A percentile compares a stretch with the other conserved stretches of the same genome.
phyloP scores from a whole-genome alignment of 441 rosid species.

The Populus hybrid region DNA sequence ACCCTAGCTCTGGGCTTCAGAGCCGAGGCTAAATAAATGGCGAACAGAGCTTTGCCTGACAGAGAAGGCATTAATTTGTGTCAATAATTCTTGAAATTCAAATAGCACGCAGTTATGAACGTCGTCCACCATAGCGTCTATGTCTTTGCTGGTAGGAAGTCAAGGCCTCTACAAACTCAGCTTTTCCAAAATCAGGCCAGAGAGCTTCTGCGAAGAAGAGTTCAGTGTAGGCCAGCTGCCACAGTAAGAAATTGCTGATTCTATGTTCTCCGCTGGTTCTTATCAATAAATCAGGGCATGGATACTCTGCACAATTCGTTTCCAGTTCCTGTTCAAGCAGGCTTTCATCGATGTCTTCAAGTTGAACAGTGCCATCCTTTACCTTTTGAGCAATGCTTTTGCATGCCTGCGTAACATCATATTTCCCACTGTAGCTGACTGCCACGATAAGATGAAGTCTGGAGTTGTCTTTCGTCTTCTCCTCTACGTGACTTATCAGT shows the following conservation, averaged over 20 bases:
- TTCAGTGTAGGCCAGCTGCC: slow-evolving; percentile 84
- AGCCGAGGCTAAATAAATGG: not conserved
- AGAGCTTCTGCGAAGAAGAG: slow-evolving; percentile 56
- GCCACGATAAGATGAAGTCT: slow-evolving; percentile 68
- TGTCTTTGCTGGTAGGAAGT: slow-evolving; percentile 63
- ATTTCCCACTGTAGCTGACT: slow-evolving; percentile 72
- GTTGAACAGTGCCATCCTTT: slow-evolving; percentile 41
- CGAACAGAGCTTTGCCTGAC: not conserved
- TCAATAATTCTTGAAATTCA: not conserved
- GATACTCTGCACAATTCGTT: slow-evolving; percentile 51
- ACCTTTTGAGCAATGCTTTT: slow-evolving; percentile 51
- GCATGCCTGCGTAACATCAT: slow-evolving; percentile 69
- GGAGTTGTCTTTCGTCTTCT: slow-evolving; percentile 43
- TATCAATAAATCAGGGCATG: slow-evolving; percentile 68
- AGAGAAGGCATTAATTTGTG: not conserved
- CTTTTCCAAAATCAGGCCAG: slow-evolving; percentile 83
- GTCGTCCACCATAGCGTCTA: slow-evolving; percentile 60
- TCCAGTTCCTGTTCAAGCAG: slow-evolving; percentile 61
- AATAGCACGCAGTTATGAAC: slow-evolving; percentile 9
- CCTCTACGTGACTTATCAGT: slow-evolving; percentile 41
- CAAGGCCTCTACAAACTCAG: slow-evolving; percentile 55
- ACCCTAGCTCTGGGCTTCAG: no score
- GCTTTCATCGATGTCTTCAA: slow-evolving; percentile 51
- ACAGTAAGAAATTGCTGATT: slow-evolving; percentile 77
- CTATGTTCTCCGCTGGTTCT: slow-evolving; percentile 74